These are phyloP conservation scores for Mycosphaerella sp. DNA, from an alignment of 2,329 filamentous ascomycete species.

Conservation along the genomic window DNA sequence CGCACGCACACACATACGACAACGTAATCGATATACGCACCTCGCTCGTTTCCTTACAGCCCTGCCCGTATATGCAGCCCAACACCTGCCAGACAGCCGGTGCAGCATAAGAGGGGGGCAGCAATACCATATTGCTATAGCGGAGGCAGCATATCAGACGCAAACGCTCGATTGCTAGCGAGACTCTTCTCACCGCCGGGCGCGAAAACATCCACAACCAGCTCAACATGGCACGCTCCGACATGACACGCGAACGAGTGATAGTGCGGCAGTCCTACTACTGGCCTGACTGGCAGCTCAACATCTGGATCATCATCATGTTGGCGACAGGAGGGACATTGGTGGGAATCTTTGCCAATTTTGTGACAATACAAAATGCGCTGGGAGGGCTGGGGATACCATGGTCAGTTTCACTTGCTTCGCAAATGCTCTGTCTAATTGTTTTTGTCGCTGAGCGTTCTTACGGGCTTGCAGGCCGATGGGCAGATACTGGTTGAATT, in stretches of 20 bases:
- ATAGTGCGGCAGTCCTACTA: slow-evolving; percentile 51
- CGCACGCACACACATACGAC: no score
- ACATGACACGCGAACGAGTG: slow-evolving; percentile 31
- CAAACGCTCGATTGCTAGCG: no score
- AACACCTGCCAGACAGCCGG: background rate
- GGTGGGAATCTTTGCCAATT: slow-evolving; percentile 55
- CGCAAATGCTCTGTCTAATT: background rate
- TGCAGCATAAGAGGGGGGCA: background rate
- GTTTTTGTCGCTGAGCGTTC: slow-evolving; percentile 3
- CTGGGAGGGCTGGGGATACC: slow-evolving; percentile 51
- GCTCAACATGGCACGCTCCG: slow-evolving; percentile 28
- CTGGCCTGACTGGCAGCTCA: slow-evolving; percentile 61
- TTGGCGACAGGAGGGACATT: slow-evolving; percentile 52
- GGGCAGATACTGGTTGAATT: slow-evolving; percentile 8
- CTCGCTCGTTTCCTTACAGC: background rate
- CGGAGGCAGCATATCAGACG: no score
- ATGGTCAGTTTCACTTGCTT: slow-evolving; percentile 44
- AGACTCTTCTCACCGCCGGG: no score
- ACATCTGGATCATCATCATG: slow-evolving; percentile 61
- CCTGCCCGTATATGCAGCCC: background rate
- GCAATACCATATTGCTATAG: no score
- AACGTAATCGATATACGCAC: no score
- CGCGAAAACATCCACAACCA: slow-evolving; percentile 6
- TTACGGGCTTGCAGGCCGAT: slow-evolving; percentile 2
- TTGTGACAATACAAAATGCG: slow-evolving; percentile 53